A percentile compares a stretch with the other conserved stretches of the same genome.
phyloP scores from a whole-genome alignment of 495 filamentous ascomycete species.

The Pyrenopolyporus hunteri region DNA sequence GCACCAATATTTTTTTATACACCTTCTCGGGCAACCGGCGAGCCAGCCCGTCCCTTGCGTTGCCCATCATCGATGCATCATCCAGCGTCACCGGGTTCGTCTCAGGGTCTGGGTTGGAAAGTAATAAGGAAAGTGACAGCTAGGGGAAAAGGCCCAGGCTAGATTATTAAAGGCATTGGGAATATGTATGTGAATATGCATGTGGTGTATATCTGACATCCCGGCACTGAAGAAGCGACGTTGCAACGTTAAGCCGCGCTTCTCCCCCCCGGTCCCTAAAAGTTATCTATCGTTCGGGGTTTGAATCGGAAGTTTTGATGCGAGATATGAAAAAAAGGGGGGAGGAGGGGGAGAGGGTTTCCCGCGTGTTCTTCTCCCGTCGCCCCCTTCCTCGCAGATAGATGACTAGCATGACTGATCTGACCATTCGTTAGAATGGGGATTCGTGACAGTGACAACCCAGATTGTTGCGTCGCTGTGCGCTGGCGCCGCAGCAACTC shows the following conservation, averaged over 20 bases:
- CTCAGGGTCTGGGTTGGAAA: background rate
- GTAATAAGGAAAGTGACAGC: slow-evolving; percentile 9
- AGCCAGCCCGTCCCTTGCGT: slow-evolving; percentile 24
- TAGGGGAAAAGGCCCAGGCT: slow-evolving; percentile 5
- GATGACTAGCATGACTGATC: slow-evolving; percentile 30
- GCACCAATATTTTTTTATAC: slow-evolving; percentile 15
- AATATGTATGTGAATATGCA: slow-evolving; percentile 3
- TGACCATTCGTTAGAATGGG: slow-evolving; percentile 13
- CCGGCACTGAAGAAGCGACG: slow-evolving; percentile 22
- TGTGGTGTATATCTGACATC: slow-evolving; percentile 5
- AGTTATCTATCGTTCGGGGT: slow-evolving; percentile 14
- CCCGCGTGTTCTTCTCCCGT: background rate
- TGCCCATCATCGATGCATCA: slow-evolving; percentile 30
- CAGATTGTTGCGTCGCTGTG: slow-evolving; percentile 23
- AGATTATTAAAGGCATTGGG: slow-evolving; percentile 3
- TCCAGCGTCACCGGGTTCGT: slow-evolving; percentile 18
- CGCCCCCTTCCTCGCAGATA: slow-evolving; percentile 16
- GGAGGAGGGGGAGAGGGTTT: background rate
- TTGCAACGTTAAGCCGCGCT: slow-evolving; percentile 24
- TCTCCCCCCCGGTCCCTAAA: slow-evolving; percentile 4
- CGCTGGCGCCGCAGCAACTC: slow-evolving; percentile 24
- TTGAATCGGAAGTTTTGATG: slow-evolving; percentile 19
- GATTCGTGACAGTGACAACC: slow-evolving; percentile 35
- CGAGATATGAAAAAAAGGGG: slow-evolving; percentile 10
- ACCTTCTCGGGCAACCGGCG: slow-evolving; percentile 17